These are phyloP conservation scores for Paracorniculantispora psalliotae DNA, from an alignment of 2,329 filamentous ascomycete species.

Conservation along the genomic window DNA sequence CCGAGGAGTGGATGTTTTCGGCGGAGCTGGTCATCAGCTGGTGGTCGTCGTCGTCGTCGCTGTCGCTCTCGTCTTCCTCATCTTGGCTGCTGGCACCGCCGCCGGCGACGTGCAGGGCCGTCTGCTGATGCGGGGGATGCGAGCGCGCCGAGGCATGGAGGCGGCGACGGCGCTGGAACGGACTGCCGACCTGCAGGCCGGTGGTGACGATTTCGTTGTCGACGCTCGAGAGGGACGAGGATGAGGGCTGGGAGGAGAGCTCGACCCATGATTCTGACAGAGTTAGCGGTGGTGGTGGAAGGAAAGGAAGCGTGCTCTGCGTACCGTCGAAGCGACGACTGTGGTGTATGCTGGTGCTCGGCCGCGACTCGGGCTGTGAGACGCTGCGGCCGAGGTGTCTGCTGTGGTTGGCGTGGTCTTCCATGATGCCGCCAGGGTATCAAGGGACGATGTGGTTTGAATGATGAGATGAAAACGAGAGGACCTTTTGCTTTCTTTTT, in stretches of 20 bases:
- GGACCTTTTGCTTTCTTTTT: too few relatives aligned
- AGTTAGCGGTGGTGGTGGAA: background rate
- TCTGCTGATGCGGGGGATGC: conserved; percentile 33
- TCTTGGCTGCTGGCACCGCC: conserved; percentile 72
- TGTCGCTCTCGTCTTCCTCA: conserved; percentile 91
- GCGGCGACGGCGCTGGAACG: conserved; percentile 57
- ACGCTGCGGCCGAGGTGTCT: conserved; percentile 22
- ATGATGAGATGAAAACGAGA: too few relatives aligned
- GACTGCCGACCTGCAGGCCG: conserved; percentile 69
- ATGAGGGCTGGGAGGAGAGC: conserved; percentile 85
- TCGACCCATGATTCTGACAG: conserved; percentile 90
- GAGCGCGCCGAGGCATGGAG: conserved; percentile 28
- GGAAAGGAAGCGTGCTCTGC: conserved; percentile 22
- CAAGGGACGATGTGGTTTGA: too few relatives aligned
- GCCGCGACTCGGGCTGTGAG: conserved; percentile 24
- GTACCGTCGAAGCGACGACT: conserved; percentile 34
- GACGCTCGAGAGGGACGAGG: conserved; percentile 82
- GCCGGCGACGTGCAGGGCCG: conserved; percentile 34
- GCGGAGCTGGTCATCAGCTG: conserved; percentile 55
- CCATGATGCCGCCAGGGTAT: conserved; percentile 20
- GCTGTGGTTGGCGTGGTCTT: conserved; percentile 23
- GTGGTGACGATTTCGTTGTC: conserved; percentile 88
- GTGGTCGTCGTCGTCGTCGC: conserved; percentile 55
- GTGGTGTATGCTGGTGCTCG: conserved; percentile 27
- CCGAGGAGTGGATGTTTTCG: conserved; percentile 42